Evolutionary conservation across 2,329 filamentous ascomycete genomes (phyloP).

Genomic region (Penicillium psychrosexuale): DNA sequence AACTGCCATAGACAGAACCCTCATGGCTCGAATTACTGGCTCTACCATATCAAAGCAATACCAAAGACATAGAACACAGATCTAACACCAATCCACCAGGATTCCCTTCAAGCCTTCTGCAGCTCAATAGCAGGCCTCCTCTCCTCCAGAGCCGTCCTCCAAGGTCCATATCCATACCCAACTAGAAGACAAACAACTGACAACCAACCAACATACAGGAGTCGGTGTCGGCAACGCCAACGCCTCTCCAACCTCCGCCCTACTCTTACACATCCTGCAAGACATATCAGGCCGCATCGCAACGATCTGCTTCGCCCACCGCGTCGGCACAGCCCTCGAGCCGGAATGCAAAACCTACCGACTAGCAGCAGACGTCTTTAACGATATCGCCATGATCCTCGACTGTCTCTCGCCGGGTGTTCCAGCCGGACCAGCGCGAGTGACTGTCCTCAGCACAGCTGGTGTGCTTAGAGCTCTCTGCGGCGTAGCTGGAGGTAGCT

Average conservation of each 20-base stretch:
- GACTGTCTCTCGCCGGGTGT: conserved; percentile 77
- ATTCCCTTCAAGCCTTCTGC: conserved; percentile 43
- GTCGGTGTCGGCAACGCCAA: conserved; percentile 81
- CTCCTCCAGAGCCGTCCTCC: conserved; percentile 76
- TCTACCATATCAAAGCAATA: neutral
- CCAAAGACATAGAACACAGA: neutral
- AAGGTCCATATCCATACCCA: conserved; percentile 49
- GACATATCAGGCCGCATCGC: conserved; percentile 76
- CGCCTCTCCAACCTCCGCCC: conserved; percentile 73
- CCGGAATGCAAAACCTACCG: conserved; percentile 89
- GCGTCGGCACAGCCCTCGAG: conserved; percentile 76
- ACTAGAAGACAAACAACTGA: neutral
- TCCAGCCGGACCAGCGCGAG: conserved; percentile 53
- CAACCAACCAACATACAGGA: conserved; percentile 39
- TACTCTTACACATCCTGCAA: conserved; percentile 79
- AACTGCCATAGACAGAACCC: neutral
- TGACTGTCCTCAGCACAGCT: conserved; percentile 57
- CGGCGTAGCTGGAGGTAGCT: conserved; percentile 83
- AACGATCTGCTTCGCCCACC: conserved; percentile 82
- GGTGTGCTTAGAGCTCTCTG: conserved; percentile 68
- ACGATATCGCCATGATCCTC: conserved; percentile 81
- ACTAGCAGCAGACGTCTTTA: conserved; percentile 82
- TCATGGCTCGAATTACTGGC: neutral
- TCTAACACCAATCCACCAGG: conserved; percentile 22
- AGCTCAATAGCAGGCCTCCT: conserved; percentile 55